Evolutionary conservation across 2,329 filamentous ascomycete species (phyloP), one percentile per base, ranked within the genome.

Genomic region (Claviceps sp.): DNA sequence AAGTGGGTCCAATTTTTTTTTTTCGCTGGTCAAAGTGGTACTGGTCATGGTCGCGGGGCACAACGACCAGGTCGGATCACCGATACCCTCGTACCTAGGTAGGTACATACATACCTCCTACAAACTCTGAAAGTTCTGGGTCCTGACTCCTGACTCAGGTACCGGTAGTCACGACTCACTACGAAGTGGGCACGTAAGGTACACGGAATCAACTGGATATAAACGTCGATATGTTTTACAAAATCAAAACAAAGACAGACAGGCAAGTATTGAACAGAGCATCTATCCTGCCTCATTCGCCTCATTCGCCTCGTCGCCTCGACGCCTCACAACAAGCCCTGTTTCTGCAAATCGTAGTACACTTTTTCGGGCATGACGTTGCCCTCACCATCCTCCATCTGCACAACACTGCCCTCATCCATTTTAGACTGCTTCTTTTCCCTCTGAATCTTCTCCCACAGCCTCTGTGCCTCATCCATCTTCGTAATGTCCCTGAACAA

Each of bases 321-420:
- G 18, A 7, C 16, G 13, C 16, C 52, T 68, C 74, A 93, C 58
- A 94, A 71, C 63, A 95, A 74, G 37, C 91, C 91, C 66, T 95
- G 88, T 71, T 94, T 95, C 69, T 88, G 86, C 68, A 97, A 70
- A 76, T 98, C 93, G 58, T 90, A 84, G 67, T 96, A 98, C 51
- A 98, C 91, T 76, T 95, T 95, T 72, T 96, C 89, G 0, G 94
- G 93, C 93, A 98, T 98, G 53, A 98, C 93, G 62, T 98, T 97
- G 47, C 93, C 93, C 65, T 95, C 87, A 0, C 82, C 86, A 67
- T 98, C 93, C 74, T 98, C 93, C 93, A 98, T 98, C 74, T 98
- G 89, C 48, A 97, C 88, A 9, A 98, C 80, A 55, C 85, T 88
- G 41, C 91, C 88, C 45, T 86, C 85, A 56, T 84, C 82, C 1